Evolutionary conservation across 257 asterid species (phyloP).

Genomic region (Solanum medicagineum): DNA sequence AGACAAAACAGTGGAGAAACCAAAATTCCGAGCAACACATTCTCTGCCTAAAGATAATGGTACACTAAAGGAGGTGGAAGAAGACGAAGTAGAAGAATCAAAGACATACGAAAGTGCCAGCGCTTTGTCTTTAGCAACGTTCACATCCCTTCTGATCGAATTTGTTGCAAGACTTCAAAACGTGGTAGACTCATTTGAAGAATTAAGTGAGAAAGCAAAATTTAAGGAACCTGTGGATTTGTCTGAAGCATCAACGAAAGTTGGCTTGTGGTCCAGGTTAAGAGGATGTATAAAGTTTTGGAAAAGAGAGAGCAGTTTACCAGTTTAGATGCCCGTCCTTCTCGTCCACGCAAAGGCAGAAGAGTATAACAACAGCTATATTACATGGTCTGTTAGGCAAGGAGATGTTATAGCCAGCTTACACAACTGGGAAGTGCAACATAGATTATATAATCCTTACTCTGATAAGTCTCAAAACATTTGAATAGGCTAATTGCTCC

Average conservation of each 20-base stretch:
- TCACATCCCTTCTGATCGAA: constrained; percentile 60
- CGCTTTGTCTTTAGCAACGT: constrained; percentile 64
- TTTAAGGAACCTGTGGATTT: constrained; percentile 32
- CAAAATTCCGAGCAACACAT: constrained; percentile 17
- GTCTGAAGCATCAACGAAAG: not conserved
- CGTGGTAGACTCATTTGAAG: constrained; percentile 56
- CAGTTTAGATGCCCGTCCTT: not conserved
- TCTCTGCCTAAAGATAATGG: constrained; percentile 10
- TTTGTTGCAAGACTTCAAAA: constrained; percentile 77
- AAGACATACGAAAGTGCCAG: constrained; percentile 68
- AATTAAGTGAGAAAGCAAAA: constrained; percentile 50
- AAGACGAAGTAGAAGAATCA: constrained; percentile 19
- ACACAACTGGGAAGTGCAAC: not conserved
- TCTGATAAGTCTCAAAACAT: not conserved
- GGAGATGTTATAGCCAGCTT: not conserved
- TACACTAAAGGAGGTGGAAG: not conserved
- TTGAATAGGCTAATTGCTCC: not conserved
- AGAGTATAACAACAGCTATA: not conserved
- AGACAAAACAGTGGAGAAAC: not conserved
- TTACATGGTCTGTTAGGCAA: not conserved
- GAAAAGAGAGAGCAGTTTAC: constrained; percentile 2
- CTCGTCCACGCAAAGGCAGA: not conserved
- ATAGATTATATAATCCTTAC: not conserved
- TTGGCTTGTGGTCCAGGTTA: constrained; percentile 32
- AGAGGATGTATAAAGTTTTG: constrained; percentile 5